Base-by-base conservation (phyloP, 306 rosid species). In the Quercus agrifolia region DNA sequence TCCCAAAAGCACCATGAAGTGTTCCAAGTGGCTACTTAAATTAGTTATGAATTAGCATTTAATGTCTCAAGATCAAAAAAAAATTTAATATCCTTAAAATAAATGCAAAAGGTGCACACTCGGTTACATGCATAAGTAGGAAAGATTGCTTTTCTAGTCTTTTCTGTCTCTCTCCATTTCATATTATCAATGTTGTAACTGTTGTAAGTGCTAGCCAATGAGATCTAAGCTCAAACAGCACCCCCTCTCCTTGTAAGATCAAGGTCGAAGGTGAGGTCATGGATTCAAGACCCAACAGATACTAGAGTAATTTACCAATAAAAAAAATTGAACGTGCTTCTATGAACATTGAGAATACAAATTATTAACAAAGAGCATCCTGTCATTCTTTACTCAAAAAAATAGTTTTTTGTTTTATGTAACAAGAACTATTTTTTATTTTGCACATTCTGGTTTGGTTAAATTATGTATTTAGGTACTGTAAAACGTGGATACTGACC, bases 401-500 rank as follows among this genome's bases (percentile, higher is more conserved):
- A 67, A 18, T 13, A 18, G 17, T 7, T 14, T 6, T 27, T 71
- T 20, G 20, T 58, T 21, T 21, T 57, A 31, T 54, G 17, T 49
- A 58, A 20, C 31, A 4, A 56, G 4, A 68, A n/a, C 61, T 21
- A 63, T 11, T 54, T 17, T 54, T 62, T 61, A 13, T 5, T 25
- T 12, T 23, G 18, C 19, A 17, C 6, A 18, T 13, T 14, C 73
- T 59, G 17, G 66, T 23, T 21, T 59, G 66, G 31, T 19, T 17
- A 27, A 49, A 49, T 49, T 49, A 49, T 49, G 17, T 20, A 5
- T 31, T 49, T 10, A 51, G 62, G 52, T 52, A 62, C 21, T 17
- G 46, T 63, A 23, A 67, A 23, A 71, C 31, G 56, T 46, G 71
- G 77, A 77, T 77, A 15, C 64, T 91, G 85, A 89, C 71, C 75